Evolutionary conservation across 176 grass and related monocot species (phyloP).

Genomic region (Areca catechu): DNA sequence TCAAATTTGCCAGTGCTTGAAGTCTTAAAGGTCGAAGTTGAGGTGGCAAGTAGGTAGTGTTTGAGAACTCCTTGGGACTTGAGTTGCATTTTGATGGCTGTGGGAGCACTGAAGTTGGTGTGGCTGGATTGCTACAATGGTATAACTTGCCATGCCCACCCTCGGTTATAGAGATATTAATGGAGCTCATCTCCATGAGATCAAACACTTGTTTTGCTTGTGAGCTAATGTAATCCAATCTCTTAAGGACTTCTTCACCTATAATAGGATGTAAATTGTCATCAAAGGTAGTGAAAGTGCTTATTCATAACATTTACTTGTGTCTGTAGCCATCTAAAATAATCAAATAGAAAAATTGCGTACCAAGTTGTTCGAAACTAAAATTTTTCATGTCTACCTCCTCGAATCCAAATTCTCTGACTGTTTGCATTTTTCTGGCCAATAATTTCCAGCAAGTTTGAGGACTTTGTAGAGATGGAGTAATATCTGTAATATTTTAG

Average conservation of each 20-base stretch:
- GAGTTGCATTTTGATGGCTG: neutral
- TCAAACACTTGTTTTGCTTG: constrained; percentile 25
- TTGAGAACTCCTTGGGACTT: constrained; percentile 11
- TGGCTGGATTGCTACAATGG: neutral
- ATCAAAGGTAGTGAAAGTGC: neutral
- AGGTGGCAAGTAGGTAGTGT: constrained; percentile 24
- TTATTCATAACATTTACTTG: neutral
- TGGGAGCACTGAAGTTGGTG: constrained; percentile 5
- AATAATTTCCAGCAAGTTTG: constrained; percentile 21
- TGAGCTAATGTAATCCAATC: constrained; percentile 28
- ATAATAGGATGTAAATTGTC: constrained; percentile 9
- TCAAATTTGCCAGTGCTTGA: constrained; percentile 17
- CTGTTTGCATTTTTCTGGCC: neutral
- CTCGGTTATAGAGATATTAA: neutral
- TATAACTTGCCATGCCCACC: constrained; percentile 11
- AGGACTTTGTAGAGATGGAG: constrained; percentile 23
- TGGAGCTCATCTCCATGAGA: constrained; percentile 11
- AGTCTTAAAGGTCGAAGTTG: constrained; percentile 18
- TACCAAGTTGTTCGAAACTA: constrained; percentile 31
- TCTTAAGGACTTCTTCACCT: constrained; percentile 22
- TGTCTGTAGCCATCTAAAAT: neutral
- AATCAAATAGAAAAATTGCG: neutral
- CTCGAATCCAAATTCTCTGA: neutral
- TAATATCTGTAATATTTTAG: constrained; percentile 14
- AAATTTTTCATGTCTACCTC: constrained; percentile 16